A percentile compares a stretch with the other conserved stretches of the same genome.
Evolutionary conservation across 2,329 filamentous ascomycete genomes (phyloP).

Genomic region (Alternaria consortialis): DNA sequence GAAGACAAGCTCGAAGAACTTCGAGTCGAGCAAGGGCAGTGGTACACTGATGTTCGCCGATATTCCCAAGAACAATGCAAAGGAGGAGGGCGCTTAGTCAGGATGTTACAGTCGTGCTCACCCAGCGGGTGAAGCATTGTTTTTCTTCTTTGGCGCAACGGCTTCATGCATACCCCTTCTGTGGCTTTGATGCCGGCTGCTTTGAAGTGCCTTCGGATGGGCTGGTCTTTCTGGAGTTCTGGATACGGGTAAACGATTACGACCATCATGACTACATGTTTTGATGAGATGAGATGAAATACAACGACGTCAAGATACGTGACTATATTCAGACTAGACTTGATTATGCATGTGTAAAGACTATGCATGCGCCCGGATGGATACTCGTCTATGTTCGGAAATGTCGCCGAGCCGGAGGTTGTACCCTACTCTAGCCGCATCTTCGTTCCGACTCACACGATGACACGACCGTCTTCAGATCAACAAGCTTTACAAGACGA

Average conservation of each 20-base stretch:
- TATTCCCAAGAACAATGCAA: slow-evolving; percentile 40
- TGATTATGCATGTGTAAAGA: slow-evolving; percentile 1
- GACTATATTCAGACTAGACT: neutral
- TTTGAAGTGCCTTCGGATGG: neutral
- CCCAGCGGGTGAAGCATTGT: neutral
- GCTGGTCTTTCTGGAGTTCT: slow-evolving; percentile 7
- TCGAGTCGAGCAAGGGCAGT: slow-evolving; percentile 46
- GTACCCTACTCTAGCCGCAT: slow-evolving; percentile 17
- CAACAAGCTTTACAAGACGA: slow-evolving; percentile 57
- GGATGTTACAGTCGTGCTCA: neutral
- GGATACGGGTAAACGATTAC: slow-evolving; percentile 11
- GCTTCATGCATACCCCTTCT: slow-evolving; percentile 8
- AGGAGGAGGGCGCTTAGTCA: slow-evolving; percentile 10
- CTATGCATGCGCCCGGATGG: slow-evolving; percentile 4
- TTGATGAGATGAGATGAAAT: slow-evolving; percentile 8
- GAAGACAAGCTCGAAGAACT: slow-evolving; percentile 53
- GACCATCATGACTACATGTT: slow-evolving; percentile 24
- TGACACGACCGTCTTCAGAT: slow-evolving; percentile 34
- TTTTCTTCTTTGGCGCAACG: neutral
- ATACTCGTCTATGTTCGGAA: slow-evolving; percentile 18
- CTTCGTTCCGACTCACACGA: slow-evolving; percentile 26
- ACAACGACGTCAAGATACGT: neutral
- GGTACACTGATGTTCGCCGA: slow-evolving; percentile 49
- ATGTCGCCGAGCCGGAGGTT: slow-evolving; percentile 33
- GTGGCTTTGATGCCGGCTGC: neutral